Evolutionary conservation across 2,329 filamentous ascomycete species (phyloP), one percentile per base, ranked within the genome.

Genomic region (Venturia oleaginea): DNA sequence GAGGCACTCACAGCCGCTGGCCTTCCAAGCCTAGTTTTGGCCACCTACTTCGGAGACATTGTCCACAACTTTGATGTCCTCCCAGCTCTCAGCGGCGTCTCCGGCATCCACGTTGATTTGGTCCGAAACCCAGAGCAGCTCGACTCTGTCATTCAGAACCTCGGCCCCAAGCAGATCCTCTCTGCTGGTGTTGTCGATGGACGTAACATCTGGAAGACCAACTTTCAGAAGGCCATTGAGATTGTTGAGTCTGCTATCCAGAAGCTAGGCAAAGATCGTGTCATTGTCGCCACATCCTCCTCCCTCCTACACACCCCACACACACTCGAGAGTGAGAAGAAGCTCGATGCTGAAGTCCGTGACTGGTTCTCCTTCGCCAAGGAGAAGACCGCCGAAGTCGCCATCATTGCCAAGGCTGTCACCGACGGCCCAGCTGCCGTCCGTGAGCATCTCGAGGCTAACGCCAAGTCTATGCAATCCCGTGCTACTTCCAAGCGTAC

Each of bases 161-260:
- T 99, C 69, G 92, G 91, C 77, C 80, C 91, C 76, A 91, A 92
- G 78, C 95, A 96, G 76, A 80, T 92, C 71, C 88, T 99, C 70
- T 99, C 94, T 70, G 89, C 87, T 69, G 94, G 94, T 91, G 90
- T 99, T 72, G 94, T 99, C 70, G 92, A 99, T 73, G 94, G 94
- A 74, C 92, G 94, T 75, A 99, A 99, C 86, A 97, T 99, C 84
- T 99, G 94, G 94, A 99, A 99, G 90, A 97, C 92, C 81, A 96
- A 97, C 88, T 89, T 97, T 83, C 90, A 96, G 86, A 86, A 86
- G 73, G 92, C 94, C 74, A 95, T 99, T 69, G 92, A 94, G 83
- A 86, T 82, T 69, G 89, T 94, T 67, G 91, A 97, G 86, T 83
- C 86, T 66, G 94, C 93, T 69, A 83, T 97, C 73, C 91, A 97